Percentiles rank a stretch among this genome's conserved stretches.
Evolutionary conservation across 2,329 filamentous ascomycete species (phyloP).

Genomic region (Penicillium decumbens): DNA sequence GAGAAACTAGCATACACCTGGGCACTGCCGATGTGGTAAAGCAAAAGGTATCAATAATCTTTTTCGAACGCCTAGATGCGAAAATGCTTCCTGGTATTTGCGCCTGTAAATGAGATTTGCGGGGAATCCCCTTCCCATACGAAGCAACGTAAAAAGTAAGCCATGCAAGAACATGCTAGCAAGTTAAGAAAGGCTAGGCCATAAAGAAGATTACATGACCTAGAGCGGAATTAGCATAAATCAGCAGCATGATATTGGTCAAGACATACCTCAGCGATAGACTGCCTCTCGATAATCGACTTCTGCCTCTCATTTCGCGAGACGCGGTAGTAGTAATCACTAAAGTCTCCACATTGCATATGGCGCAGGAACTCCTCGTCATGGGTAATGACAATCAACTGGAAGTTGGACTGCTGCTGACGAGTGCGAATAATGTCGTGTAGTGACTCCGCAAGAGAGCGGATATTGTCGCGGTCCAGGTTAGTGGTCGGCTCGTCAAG

Average conservation of each 20-base stretch:
- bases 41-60: conserved; percentile 3
- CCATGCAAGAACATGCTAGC: background rate
- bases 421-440: conserved; percentile 81
- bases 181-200: background rate
- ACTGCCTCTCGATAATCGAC: conserved; percentile 70
- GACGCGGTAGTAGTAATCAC: conserved; percentile 86
- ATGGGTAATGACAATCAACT: conserved; percentile 97
- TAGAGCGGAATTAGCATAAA: conserved; percentile 8
- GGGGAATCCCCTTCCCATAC: background rate
- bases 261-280: conserved; percentile 46
- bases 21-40: background rate
- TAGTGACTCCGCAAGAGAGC: conserved; percentile 75
- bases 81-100: background rate
- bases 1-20: background rate
- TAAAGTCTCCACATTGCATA: conserved; percentile 93
- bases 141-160: background rate
- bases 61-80: background rate
- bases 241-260: background rate
- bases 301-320: conserved; percentile 79
- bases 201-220: conserved; percentile 17
- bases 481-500: conserved; percentile 98
- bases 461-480: conserved; percentile 91
- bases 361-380: conserved; percentile 91
- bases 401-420: conserved; percentile 86
- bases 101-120: background rate